A percentile compares a stretch with the other conserved stretches of the same genome.
Conservation (phyloP, 106 monocot species). For the Dendrobium officinale region DNA sequence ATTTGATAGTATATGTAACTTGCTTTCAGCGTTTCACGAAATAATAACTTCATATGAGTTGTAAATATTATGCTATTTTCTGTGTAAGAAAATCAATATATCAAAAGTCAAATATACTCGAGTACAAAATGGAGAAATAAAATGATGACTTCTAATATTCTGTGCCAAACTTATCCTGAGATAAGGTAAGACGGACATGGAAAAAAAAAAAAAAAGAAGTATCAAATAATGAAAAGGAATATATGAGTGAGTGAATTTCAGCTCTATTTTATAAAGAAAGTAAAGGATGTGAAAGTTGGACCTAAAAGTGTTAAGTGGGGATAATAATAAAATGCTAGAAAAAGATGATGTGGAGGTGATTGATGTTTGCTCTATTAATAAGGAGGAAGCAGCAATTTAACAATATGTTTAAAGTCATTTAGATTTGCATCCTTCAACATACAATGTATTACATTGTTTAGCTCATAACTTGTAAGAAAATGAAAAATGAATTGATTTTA, state of each 20-base stretch:
- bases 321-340: background rate
- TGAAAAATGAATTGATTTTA: background rate
- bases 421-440: background rate
- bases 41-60: background rate
- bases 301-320: no score
- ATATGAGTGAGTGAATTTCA: background rate
- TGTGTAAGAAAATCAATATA: background rate
- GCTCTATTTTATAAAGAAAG: background rate
- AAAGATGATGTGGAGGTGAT: background rate
- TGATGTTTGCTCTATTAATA: background rate
- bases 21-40: background rate
- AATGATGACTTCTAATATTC: background rate
- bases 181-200: no score
- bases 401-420: background rate
- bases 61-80: background rate
- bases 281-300: background rate
- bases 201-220: no score
- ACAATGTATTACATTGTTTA: background rate
- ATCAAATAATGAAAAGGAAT: background rate
- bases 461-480: background rate
- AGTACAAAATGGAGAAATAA: background rate
- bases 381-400: background rate
- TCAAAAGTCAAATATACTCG: background rate
- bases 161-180: background rate
- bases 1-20: background rate